phyloP scores from a whole-genome alignment of 2,329 filamentous ascomycete species.

The Rasamsonia emersonii region DNA sequence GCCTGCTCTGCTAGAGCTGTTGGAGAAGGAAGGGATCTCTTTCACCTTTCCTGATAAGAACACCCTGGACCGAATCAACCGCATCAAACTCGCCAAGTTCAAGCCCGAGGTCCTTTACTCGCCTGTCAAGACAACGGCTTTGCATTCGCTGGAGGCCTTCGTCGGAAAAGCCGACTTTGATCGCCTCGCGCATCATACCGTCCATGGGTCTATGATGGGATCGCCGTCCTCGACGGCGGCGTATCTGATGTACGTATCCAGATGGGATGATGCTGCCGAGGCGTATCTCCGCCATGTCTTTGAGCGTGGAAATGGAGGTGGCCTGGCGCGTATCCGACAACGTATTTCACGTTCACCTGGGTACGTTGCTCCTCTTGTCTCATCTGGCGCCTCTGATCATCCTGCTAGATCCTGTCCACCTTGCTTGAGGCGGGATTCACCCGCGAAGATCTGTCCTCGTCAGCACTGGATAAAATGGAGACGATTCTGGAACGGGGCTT shows the following conservation, averaged over 20 bases:
- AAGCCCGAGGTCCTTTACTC: conserved; percentile 18
- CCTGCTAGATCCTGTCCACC: too few species aligned
- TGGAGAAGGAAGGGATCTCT: conserved; percentile 16
- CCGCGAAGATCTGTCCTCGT: too few species aligned
- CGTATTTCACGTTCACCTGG: too few species aligned
- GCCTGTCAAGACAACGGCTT: conserved; percentile 15
- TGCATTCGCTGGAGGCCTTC: conserved; percentile 33
- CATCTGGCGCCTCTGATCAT: too few species aligned
- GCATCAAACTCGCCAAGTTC: conserved; percentile 21
- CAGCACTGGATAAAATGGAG: too few species aligned
- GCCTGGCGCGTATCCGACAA: too few species aligned
- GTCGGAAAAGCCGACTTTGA: conserved; percentile 30
- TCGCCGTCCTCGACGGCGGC: conserved; percentile 35
- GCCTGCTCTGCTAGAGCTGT: conserved; percentile 19
- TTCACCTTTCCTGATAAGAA: conserved; percentile 19
- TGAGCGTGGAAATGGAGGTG: too few species aligned
- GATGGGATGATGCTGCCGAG: conserved; percentile 26
- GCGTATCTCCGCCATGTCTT: conserved; percentile 18
- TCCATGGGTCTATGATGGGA: conserved; percentile 25
- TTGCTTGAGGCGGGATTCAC: too few species aligned
- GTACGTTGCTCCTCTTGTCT: too few species aligned
- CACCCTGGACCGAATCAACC: conserved; percentile 9
- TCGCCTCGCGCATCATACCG: conserved; percentile 22
- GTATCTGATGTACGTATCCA: conserved; percentile 21
- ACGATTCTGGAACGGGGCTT: too few species aligned